phyloP scores from a whole-genome alignment of 2,329 filamentous ascomycete genomes.

The Venturia oleaginea region DNA sequence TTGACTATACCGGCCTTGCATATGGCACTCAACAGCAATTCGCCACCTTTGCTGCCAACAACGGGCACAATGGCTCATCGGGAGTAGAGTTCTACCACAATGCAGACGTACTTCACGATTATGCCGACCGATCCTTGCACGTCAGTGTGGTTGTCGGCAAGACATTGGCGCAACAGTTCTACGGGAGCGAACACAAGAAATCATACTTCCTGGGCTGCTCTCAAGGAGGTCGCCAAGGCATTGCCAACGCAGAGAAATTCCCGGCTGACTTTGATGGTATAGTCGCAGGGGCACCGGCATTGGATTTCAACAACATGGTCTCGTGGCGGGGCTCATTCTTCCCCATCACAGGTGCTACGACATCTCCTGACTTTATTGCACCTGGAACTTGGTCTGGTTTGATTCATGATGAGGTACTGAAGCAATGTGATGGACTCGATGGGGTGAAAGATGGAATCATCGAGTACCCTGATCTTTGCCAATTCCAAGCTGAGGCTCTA shows the following conservation, averaged over 20 bases:
- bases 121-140: conserved; percentile 38
- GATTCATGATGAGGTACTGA: conserved; percentile 36
- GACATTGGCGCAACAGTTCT: conserved; percentile 32
- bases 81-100: conserved; percentile 40
- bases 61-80: conserved; percentile 33
- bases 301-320: conserved; percentile 36
- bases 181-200: conserved; percentile 32
- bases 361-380: conserved; percentile 32
- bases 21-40: conserved; percentile 32
- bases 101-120: conserved; percentile 39
- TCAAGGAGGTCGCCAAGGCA: conserved; percentile 28
- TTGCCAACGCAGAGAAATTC: conserved; percentile 23
- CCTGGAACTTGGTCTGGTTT: conserved; percentile 29
- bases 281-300: conserved; percentile 19
- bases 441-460: conserved; percentile 40
- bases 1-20: conserved; percentile 27
- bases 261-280: conserved; percentile 30
- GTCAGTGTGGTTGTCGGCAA: conserved; percentile 32
- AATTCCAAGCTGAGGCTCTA: conserved; percentile 51
- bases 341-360: conserved; percentile 29
- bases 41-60: conserved; percentile 32
- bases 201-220: conserved; percentile 31
- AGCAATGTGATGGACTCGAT: conserved; percentile 43
- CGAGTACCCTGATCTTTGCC: conserved; percentile 36
- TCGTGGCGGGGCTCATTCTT: conserved; percentile 38